Conservation (phyloP, 2,329 filamentous ascomycete genomes). For the Trichoderma semiorbis region DNA sequence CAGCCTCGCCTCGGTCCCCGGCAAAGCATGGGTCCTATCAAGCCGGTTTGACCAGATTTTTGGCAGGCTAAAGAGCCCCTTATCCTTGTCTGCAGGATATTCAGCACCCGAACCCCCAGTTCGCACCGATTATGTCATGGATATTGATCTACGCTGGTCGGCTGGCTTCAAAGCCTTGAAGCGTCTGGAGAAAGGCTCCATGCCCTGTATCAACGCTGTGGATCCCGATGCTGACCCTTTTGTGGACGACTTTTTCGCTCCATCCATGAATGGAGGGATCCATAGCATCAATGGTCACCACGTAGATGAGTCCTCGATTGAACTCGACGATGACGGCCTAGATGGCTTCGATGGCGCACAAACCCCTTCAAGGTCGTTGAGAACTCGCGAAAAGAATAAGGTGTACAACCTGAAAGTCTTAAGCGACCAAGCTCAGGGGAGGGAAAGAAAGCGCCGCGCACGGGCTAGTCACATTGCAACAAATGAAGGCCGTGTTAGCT, state of each 20-base stretch:
- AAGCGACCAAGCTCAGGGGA: constrained; percentile 55
- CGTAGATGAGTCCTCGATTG: constrained; percentile 33
- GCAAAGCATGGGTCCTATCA: constrained; percentile 38
- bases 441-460: constrained; percentile 42
- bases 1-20: constrained; percentile 22
- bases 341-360: constrained; percentile 45
- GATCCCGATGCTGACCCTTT: constrained; percentile 33
- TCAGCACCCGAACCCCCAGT: constrained; percentile 24
- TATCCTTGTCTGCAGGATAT: constrained; percentile 29
- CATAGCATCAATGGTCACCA: constrained; percentile 23
- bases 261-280: constrained; percentile 21
- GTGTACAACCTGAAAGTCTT: constrained; percentile 59
- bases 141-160: constrained; percentile 48
- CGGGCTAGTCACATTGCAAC: constrained; percentile 25
- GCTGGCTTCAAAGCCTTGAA: constrained; percentile 37
- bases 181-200: constrained; percentile 40
- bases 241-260: constrained; percentile 25
- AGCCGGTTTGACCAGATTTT: constrained; percentile 42
- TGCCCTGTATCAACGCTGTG: constrained; percentile 43
- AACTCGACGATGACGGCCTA: constrained; percentile 41
- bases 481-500: constrained; percentile 45
- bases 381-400: constrained; percentile 46
- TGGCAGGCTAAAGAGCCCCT: constrained; percentile 38
- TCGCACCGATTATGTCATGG: constrained; percentile 46
- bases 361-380: constrained; percentile 51